Conservation (phyloP, 495 filamentous ascomycete genomes). For the Ascodesmis nigricans region DNA sequence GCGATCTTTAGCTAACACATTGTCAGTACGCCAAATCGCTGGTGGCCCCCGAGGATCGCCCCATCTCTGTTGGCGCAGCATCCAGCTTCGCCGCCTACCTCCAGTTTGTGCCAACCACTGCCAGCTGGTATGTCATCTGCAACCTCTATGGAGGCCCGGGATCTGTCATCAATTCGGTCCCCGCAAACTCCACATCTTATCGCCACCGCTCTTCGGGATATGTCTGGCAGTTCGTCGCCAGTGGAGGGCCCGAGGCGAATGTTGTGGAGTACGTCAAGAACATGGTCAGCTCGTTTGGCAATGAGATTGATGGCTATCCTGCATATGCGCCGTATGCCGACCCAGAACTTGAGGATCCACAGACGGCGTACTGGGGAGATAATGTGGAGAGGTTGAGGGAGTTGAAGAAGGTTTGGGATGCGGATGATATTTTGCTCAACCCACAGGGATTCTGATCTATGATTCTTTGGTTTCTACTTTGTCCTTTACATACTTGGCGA, state of each 20-base stretch:
- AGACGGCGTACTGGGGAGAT: conserved; percentile 34
- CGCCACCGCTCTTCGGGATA: conserved; percentile 33
- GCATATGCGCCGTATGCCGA: conserved; percentile 56
- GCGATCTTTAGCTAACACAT: not conserved
- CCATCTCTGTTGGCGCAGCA: conserved; percentile 3
- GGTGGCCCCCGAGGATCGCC: not conserved
- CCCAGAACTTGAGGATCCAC: conserved; percentile 29
- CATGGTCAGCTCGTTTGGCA: conserved; percentile 19
- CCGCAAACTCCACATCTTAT: conserved; percentile 29
- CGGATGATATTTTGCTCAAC: conserved; percentile 36
- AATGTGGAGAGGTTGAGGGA: conserved; percentile 23
- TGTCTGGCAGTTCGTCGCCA: conserved; percentile 34
- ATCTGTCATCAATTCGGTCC: conserved; percentile 25
- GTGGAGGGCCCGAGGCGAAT: not conserved
- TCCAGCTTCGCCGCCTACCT: conserved; percentile 3
- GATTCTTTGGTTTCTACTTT: too few relatives aligned
- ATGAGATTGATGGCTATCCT: conserved; percentile 22
- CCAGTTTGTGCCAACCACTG: conserved; percentile 1
- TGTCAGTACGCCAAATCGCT: conserved; percentile 9
- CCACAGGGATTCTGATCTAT: conserved; percentile 35
- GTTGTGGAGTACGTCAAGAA: conserved; percentile 28
- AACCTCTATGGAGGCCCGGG: conserved; percentile 32
- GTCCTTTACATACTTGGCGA: too few relatives aligned
- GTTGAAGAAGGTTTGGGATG: conserved; percentile 34
- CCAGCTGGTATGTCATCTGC: conserved; percentile 31